Conservation (phyloP, 2,329 filamentous ascomycete species). For the Ophiosphaerella herpotricha region DNA sequence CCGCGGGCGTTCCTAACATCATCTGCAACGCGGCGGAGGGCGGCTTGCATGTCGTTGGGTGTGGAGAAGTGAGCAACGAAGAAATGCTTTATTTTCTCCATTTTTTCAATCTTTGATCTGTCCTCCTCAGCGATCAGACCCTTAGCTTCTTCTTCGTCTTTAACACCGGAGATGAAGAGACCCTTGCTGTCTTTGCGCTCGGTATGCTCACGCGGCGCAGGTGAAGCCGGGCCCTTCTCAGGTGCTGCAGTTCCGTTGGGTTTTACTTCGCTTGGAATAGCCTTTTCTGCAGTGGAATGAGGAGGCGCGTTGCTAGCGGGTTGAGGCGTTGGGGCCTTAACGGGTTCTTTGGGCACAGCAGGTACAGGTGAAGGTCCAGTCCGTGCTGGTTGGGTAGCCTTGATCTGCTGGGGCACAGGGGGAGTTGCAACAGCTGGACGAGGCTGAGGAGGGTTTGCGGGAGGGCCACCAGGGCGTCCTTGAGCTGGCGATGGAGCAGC, state of each 20-base stretch:
- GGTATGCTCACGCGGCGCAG: conserved; percentile 58
- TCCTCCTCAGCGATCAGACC: conserved; percentile 85
- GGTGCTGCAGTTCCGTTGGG: conserved; percentile 56
- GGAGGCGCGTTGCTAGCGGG: conserved; percentile 44
- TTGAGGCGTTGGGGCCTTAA: conserved; percentile 58
- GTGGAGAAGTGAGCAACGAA: conserved; percentile 86
- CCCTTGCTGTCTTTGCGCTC: conserved; percentile 71
- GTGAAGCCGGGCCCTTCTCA: conserved; percentile 44
- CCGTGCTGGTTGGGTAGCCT: conserved; percentile 45
- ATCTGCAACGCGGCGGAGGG: conserved; percentile 73
- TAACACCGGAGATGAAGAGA: conserved; percentile 87
- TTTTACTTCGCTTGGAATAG: conserved; percentile 48
- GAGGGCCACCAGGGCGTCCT: conserved; percentile 36
- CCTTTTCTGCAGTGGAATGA: conserved; percentile 46
- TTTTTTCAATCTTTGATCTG: conserved; percentile 72
- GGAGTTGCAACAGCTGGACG: conserved; percentile 39
- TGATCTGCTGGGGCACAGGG: conserved; percentile 45
- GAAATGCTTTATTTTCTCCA: conserved; percentile 74
- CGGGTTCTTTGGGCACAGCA: conserved; percentile 47
- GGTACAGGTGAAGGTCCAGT: conserved; percentile 49
- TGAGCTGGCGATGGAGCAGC: conserved; percentile 42
- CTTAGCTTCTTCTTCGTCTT: conserved; percentile 79
- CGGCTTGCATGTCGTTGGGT: conserved; percentile 77
- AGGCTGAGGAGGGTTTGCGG: conserved; percentile 38
- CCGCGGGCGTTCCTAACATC: conserved; percentile 76